phyloP scores from a whole-genome alignment of 1,284 basidiomycete genomes.

The Heterobasidion occidentale region DNA sequence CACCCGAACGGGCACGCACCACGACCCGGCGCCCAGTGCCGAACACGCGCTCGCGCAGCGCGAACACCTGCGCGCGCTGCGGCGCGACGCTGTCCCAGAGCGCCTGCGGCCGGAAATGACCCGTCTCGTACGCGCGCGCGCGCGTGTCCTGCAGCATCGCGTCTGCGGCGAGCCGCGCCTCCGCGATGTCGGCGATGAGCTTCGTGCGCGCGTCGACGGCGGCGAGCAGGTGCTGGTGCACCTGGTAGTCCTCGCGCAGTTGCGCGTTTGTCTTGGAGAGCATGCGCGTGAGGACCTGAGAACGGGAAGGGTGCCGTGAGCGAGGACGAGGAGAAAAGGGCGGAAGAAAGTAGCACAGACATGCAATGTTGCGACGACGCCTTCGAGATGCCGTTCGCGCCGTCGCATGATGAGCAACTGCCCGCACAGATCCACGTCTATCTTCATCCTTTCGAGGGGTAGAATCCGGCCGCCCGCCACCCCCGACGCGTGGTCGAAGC shows the following conservation, averaged over 20 bases:
- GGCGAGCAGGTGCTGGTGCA: constrained; percentile 37
- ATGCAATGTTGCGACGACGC: constrained; percentile 33
- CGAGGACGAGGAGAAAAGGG: background rate
- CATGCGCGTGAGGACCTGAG: constrained; percentile 40
- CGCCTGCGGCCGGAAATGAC: constrained; percentile 54
- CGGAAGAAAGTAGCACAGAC: constrained; percentile 15
- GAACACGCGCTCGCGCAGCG: constrained; percentile 49
- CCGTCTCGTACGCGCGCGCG: constrained; percentile 62
- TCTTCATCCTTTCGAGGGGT: constrained; percentile 54
- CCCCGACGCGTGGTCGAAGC: constrained; percentile 50
- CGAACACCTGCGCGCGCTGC: constrained; percentile 55
- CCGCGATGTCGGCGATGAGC: constrained; percentile 43
- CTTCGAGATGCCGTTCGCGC: constrained; percentile 48
- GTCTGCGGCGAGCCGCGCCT: constrained; percentile 38
- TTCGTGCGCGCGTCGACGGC: constrained; percentile 36
- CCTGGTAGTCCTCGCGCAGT: constrained; percentile 49
- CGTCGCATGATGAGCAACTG: constrained; percentile 61
- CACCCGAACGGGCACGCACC: background rate
- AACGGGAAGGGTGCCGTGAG: background rate
- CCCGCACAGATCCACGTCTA: constrained; percentile 72
- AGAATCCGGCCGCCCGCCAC: constrained; percentile 38
- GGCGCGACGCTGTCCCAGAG: constrained; percentile 59
- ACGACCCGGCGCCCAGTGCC: constrained; percentile 30
- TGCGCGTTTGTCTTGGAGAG: constrained; percentile 45
- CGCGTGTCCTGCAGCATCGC: constrained; percentile 54